Conservation (phyloP, 441 rosid genomes). For the Gossypium schwendimanii region DNA sequence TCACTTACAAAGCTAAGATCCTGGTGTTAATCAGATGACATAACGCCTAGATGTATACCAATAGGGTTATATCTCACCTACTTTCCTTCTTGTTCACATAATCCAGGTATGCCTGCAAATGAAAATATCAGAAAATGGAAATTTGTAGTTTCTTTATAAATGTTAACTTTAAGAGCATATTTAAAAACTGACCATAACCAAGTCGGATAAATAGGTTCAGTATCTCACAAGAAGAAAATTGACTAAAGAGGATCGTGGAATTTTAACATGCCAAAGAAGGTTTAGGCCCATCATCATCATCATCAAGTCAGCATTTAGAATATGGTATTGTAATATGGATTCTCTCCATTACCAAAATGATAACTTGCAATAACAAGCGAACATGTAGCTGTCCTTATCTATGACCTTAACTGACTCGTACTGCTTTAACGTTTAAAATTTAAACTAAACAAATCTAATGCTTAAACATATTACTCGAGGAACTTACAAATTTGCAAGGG, state of each 20-base stretch:
- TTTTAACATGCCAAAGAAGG: not conserved
- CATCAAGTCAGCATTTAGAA: not conserved
- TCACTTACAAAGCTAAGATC: not conserved
- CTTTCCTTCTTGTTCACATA: conserved; percentile 38
- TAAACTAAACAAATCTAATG: not conserved
- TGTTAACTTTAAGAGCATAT: not conserved
- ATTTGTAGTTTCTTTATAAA: not conserved
- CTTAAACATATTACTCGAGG: not conserved
- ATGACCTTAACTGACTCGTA: not conserved
- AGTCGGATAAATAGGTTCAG: not conserved
- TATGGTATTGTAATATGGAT: not conserved
- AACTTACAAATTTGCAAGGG: not conserved
- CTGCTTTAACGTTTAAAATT: not conserved
- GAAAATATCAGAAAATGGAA: conserved; percentile 8
- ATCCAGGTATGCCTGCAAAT: conserved; percentile 69
- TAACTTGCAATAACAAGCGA: not conserved
- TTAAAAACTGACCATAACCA: not conserved
- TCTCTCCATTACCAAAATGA: not conserved
- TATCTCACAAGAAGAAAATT: not conserved
- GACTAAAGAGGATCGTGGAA: not conserved
- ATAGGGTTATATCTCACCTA: not conserved
- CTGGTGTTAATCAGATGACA: not conserved
- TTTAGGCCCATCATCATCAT: not conserved
- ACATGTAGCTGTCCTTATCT: not conserved
- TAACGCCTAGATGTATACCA: not conserved